Base-by-base conservation (phyloP, 768 basidiomycete genomes). In the Suillus paluster region DNA sequence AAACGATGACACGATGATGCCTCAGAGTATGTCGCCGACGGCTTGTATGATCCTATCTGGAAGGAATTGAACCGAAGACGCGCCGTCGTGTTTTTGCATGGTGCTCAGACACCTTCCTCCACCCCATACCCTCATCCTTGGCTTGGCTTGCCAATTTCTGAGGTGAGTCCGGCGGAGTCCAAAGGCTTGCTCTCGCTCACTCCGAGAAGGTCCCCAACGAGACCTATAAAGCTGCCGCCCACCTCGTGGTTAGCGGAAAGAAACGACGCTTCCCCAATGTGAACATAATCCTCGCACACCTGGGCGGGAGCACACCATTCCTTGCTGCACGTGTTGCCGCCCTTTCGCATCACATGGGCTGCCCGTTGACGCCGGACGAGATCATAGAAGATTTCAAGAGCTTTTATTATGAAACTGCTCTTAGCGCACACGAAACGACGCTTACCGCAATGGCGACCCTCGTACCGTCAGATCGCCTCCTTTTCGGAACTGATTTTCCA, bases 401-500 rank as follows among this genome's bases (percentile, higher is more conserved):
- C 36, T 93, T 91, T 68, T 92, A 89, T 74, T 91, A 83, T 67
- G 91, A 93, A 62, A 88, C 85, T 1, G 91, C 91, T 21, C 73
- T 93, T 65, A 84, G 84, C 68, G 82, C 86, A 2, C 81, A 84
- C 69, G 80, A 80, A 46, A 72, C 81, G 25, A 87, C 79, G 55
- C 75, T 90, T 21, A 70, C 77, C 21, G 79, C 83, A 5, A 77
- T 88, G 68, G 77, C 86, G 52, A 69, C 71, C 21, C 86, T 89
- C 68, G 81, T 85, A 3, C 68, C 75, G 23, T 68, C 74, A 1
- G 82, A 85, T 49, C 85, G 73, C 39, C 73, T 92, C 58, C 74
- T 92, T 27, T 91, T 89, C 71, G 91, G 91, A 44, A 88, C 87
- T 17, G 91, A 93, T 72, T 90, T 89, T 68, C 91, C 91, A 58